Evolutionary conservation across 176 grass and related monocot genomes (phyloP).

Genomic region (Paspalum notatum): DNA sequence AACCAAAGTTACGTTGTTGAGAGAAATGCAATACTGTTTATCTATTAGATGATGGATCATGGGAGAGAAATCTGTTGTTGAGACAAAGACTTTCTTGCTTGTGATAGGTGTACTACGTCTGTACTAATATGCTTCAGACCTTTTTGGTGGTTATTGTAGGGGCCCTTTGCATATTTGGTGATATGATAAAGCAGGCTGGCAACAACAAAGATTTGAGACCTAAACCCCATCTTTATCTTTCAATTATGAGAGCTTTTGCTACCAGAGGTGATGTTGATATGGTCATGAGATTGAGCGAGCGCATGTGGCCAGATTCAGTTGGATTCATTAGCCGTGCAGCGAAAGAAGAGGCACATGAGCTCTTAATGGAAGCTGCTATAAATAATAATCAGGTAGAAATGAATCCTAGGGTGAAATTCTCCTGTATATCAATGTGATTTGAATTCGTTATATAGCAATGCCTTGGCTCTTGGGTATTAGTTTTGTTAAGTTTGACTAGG

Average conservation of each 20-base stretch:
- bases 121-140: slow-evolving; percentile 31
- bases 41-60: not conserved
- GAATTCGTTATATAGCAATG: slow-evolving; percentile 5
- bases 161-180: slow-evolving; percentile 90
- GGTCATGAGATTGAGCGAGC: slow-evolving; percentile 64
- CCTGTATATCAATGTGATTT: slow-evolving; percentile 24
- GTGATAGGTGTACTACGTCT: slow-evolving; percentile 13
- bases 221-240: slow-evolving; percentile 93
- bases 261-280: slow-evolving; percentile 79
- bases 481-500: slow-evolving; percentile 11
- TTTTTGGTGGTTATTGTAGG: slow-evolving; percentile 49
- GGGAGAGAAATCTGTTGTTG: not conserved
- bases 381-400: slow-evolving; percentile 78
- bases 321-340: slow-evolving; percentile 70
- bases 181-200: slow-evolving; percentile 85
- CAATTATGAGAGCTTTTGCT: slow-evolving; percentile 90
- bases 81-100: not conserved
- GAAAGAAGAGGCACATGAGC: slow-evolving; percentile 73
- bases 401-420: slow-evolving; percentile 6
- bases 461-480: slow-evolving; percentile 7
- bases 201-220: slow-evolving; percentile 66
- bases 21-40: not conserved
- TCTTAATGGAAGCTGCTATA: slow-evolving; percentile 94
- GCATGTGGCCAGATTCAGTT: slow-evolving; percentile 82
- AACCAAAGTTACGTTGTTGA: slow-evolving; percentile 8